Conservation (phyloP, 73 alveolate species). For the Halteria grandinella region DNA sequence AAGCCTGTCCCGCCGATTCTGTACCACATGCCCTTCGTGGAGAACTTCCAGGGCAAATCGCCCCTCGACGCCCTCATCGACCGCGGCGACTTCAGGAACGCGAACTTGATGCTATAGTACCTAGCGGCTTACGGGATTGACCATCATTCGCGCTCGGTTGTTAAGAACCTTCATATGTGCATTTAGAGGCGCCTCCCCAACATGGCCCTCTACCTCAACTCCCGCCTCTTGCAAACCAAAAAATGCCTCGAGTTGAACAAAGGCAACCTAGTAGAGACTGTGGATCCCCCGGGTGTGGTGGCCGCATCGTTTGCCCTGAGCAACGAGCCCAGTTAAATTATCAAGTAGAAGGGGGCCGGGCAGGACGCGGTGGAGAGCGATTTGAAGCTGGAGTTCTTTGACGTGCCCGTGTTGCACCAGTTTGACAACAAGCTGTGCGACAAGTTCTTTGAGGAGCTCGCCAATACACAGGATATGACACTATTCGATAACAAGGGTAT, state of each 20-base stretch:
- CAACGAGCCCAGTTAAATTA: background rate
- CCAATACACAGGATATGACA: conserved; percentile 12
- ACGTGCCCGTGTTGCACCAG: conserved; percentile 1
- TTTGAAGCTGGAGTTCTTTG: conserved; percentile 7
- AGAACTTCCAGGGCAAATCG: conserved; percentile 6
- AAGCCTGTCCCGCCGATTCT: background rate
- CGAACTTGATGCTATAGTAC: conserved; percentile 23
- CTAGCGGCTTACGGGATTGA: conserved; percentile 7
- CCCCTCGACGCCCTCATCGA: conserved; percentile 23
- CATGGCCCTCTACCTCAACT: background rate
- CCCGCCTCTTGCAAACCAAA: background rate
- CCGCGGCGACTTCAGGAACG: conserved; percentile 2
- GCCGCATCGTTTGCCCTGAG: conserved; percentile 21
- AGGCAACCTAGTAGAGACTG: conserved; percentile 6
- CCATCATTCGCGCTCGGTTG: conserved; percentile 35
- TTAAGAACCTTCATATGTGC: background rate
- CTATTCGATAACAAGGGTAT: conserved; percentile 9
- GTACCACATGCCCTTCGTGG: conserved; percentile 6
- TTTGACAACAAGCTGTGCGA: background rate
- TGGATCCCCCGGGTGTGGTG: background rate
- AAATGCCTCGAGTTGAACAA: background rate
- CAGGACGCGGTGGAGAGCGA: conserved; percentile 13
- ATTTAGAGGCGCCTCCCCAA: background rate
- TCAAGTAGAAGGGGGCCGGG: too few species aligned
- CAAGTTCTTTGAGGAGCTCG: conserved; percentile 21